A percentile compares a stretch with the other conserved stretches of the same genome.
These are phyloP conservation scores for Candida maesae DNA, from an alignment of 805 yeast genomes.

Conservation along the genomic window DNA sequence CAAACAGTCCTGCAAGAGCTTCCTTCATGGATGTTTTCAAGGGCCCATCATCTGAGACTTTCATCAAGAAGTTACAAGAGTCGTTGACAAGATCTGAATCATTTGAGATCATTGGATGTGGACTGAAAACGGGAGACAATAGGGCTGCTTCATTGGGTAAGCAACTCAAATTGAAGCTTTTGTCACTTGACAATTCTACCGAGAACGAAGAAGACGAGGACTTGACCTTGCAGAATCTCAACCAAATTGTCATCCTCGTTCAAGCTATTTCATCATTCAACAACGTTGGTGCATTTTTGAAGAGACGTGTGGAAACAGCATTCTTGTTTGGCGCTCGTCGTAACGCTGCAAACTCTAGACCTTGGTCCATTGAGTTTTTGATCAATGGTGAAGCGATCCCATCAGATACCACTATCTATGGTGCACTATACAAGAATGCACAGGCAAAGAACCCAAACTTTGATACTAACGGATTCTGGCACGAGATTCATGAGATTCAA, in stretches of 20 bases:
- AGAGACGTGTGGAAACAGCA: slow-evolving; percentile 32
- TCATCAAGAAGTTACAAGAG: slow-evolving; percentile 65
- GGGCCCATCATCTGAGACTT: slow-evolving; percentile 36
- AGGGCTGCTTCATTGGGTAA: slow-evolving; percentile 64
- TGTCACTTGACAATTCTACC: slow-evolving; percentile 32
- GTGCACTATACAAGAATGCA: slow-evolving; percentile 58
- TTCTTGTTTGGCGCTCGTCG: slow-evolving; percentile 22
- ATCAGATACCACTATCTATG: slow-evolving; percentile 67
- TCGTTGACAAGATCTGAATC: slow-evolving; percentile 70
- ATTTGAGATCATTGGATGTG: slow-evolving; percentile 51
- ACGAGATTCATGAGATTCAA: slow-evolving; percentile 46
- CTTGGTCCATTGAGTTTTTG: slow-evolving; percentile 50
- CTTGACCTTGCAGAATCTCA: too few relatives aligned
- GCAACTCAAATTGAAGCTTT: slow-evolving; percentile 60
- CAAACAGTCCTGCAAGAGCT: slow-evolving; percentile 34
- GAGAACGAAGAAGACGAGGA: slow-evolving; percentile 7
- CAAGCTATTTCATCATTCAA: slow-evolving; percentile 51
- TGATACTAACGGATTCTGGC: slow-evolving; percentile 55
- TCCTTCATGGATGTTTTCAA: slow-evolving; percentile 41
- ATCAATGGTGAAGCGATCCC: slow-evolving; percentile 57
- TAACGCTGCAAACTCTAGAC: slow-evolving; percentile 14
- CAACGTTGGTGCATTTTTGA: slow-evolving; percentile 42
- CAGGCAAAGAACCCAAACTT: slow-evolving; percentile 36
- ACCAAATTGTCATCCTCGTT: slow-evolving; percentile 35
- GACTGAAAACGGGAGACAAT: slow-evolving; percentile 36